Base-by-base conservation (phyloP, 2,329 filamentous ascomycete genomes). In the Trichothecium roseum region DNA sequence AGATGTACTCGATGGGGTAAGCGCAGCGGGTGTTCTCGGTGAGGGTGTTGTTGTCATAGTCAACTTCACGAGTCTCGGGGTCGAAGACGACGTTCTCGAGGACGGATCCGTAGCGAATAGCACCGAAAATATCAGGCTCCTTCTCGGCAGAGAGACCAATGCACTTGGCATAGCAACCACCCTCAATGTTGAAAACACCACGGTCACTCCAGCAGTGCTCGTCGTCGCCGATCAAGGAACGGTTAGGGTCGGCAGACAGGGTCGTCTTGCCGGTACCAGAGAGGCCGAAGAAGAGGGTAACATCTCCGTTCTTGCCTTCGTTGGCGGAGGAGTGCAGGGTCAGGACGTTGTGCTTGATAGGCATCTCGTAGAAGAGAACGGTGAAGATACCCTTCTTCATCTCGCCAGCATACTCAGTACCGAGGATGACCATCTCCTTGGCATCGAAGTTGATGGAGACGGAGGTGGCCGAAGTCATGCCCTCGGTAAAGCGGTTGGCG, bases 381-480 rank as follows among this genome's bases (percentile, higher is more conserved):
- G 91, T 98, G 75, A 98, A 98, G 63, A 98, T 77, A 51, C 91
- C 88, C 73, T 94, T 94, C 72, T 94, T 94, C 57, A 60, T 59
- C 50, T 59, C 53, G 53, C 89, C 89, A 39, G 91, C 91, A 57
- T 98, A 98, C 69, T 98, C 91, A 26, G 91, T 98, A 61, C 91
- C 91, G 39, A 98, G 80, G 59, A 98, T 98, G 50, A 98, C 91
- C 91, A 98, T 98, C 75, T 98, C 91, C 81, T 94, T 95, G 58
- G 95, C 88, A 57, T 83, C 84, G 54, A 98, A 98, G 79, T 98
- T 98, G 72, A 98, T 93, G 49, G 91, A 83, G 35, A 98, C 89
- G 8, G 91, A 98, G 35, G 91, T 98, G 43, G 86, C 85, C 15
- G 91, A 96, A 53, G 91, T 98, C 91, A 98, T 98, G 55, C 91